Percentiles rank a stretch among this genome's conserved stretches.
Evolutionary conservation across 1,284 basidiomycete genomes (phyloP).

Genomic region (Papiliotrema nemorosa): DNA sequence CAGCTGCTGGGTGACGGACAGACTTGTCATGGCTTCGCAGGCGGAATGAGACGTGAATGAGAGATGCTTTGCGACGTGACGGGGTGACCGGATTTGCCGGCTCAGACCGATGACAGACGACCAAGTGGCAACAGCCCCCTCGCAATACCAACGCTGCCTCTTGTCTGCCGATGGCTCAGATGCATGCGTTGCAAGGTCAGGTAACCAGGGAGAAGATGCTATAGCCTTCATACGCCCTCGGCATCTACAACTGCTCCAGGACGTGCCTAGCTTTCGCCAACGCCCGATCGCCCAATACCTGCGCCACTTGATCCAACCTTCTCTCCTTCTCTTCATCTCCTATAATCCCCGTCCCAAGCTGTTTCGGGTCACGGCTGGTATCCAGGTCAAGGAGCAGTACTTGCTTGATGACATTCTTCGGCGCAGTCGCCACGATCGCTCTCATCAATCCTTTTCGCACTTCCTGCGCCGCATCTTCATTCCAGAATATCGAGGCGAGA

Average conservation of each 20-base stretch:
- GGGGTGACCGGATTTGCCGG: too few relatives aligned
- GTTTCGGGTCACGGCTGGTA: too few relatives aligned
- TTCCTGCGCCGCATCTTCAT: not conserved
- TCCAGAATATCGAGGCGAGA: conserved; percentile 70
- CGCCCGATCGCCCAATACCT: not conserved
- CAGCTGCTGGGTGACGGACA: conserved; percentile 28
- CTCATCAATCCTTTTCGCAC: conserved; percentile 1
- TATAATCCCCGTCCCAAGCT: too few relatives aligned
- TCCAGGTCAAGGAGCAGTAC: not conserved
- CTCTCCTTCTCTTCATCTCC: too few relatives aligned
- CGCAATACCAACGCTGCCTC: too few relatives aligned
- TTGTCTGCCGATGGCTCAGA: too few relatives aligned
- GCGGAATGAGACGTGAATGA: not conserved
- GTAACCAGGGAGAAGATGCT: too few relatives aligned
- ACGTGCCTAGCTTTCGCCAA: not conserved
- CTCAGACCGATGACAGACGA: too few relatives aligned
- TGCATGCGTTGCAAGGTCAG: too few relatives aligned
- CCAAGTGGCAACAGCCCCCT: not conserved
- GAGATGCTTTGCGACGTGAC: not conserved
- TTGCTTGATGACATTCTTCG: not conserved
- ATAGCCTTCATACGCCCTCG: too few relatives aligned
- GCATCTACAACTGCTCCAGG: too few relatives aligned
- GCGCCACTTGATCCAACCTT: not conserved
- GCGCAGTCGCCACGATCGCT: not conserved
- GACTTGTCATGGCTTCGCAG: conserved; percentile 17